Evolutionary conservation across 441 rosid species (phyloP).

Genomic region (Bruguiera hainesii): DNA sequence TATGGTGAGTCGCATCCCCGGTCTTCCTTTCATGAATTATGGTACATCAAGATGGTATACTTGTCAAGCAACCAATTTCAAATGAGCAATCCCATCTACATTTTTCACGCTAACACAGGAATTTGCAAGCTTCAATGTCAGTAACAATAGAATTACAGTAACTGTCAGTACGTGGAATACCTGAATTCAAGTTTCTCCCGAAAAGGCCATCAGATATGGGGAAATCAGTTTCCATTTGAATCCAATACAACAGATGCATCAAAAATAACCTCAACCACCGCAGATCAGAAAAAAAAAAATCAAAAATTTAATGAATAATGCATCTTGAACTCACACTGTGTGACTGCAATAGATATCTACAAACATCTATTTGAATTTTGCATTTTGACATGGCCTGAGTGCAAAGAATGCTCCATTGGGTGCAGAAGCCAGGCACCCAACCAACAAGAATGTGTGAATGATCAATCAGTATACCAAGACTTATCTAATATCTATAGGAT

Average conservation of each 20-base stretch:
- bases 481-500: slow-evolving; percentile 53
- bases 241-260: slow-evolving; percentile 22
- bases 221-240: slow-evolving; percentile 10
- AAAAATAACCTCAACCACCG: slow-evolving; percentile 4
- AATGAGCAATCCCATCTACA: no score
- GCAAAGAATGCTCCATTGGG: slow-evolving; percentile 27
- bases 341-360: slow-evolving; percentile 34
- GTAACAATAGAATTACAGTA: no score
- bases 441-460: slow-evolving; percentile 29
- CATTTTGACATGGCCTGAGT: slow-evolving; percentile 24
- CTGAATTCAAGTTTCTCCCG: neutral
- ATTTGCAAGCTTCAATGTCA: no score
- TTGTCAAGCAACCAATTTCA: no score
- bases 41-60: no score
- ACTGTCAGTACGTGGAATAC: no score
- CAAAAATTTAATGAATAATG: slow-evolving; percentile 12
- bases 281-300: slow-evolving; percentile 8
- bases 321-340: slow-evolving; percentile 20
- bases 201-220: neutral
- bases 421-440: slow-evolving; percentile 13
- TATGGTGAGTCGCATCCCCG: no score
- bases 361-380: slow-evolving; percentile 27
- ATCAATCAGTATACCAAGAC: slow-evolving; percentile 3
- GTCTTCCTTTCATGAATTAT: no score
- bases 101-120: no score